Evolutionary conservation across 495 filamentous ascomycete genomes (phyloP).

Genomic region (Aspergillus sclerotioniger): DNA sequence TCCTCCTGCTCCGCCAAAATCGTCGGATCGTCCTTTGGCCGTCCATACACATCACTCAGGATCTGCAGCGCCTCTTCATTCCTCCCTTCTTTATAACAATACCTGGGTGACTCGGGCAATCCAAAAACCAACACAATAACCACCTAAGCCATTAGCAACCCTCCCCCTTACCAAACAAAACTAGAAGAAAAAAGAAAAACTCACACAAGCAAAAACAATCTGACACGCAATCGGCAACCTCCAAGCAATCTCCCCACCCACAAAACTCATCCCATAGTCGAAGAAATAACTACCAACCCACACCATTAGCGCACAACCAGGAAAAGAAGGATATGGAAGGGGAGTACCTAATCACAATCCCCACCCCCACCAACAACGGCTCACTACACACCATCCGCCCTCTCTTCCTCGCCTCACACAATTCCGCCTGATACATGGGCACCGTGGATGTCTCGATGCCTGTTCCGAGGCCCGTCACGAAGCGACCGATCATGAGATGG

Average conservation of each 20-base stretch:
- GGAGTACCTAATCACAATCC: slow-evolving; percentile 36
- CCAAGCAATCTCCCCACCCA: slow-evolving; percentile 42
- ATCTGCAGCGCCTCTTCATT: slow-evolving; percentile 51
- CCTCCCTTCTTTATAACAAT: slow-evolving; percentile 43
- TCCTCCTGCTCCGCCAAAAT: slow-evolving; percentile 43
- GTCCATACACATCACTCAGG: slow-evolving; percentile 50
- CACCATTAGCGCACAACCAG: neutral
- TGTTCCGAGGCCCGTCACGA: slow-evolving; percentile 52
- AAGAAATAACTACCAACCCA: slow-evolving; percentile 39
- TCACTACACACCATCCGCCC: slow-evolving; percentile 47
- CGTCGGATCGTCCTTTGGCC: slow-evolving; percentile 39
- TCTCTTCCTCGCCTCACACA: slow-evolving; percentile 40
- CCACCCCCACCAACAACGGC: slow-evolving; percentile 40
- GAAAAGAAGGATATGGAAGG: neutral
- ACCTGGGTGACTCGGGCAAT: slow-evolving; percentile 47
- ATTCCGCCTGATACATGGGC: slow-evolving; percentile 51
- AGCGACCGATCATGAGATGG: slow-evolving; percentile 49
- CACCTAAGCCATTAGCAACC: slow-evolving; percentile 6
- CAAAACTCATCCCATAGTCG: slow-evolving; percentile 47
- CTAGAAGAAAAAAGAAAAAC: slow-evolving; percentile 26
- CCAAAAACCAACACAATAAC: slow-evolving; percentile 40
- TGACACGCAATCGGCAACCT: slow-evolving; percentile 49
- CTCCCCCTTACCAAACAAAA: neutral
- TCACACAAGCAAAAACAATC: slow-evolving; percentile 40
- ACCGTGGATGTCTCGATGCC: slow-evolving; percentile 49